Percentiles rank a stretch among this genome's conserved stretches.
Evolutionary conservation across 768 basidiomycete genomes (phyloP).

Genomic region (Naematelia encephala): DNA sequence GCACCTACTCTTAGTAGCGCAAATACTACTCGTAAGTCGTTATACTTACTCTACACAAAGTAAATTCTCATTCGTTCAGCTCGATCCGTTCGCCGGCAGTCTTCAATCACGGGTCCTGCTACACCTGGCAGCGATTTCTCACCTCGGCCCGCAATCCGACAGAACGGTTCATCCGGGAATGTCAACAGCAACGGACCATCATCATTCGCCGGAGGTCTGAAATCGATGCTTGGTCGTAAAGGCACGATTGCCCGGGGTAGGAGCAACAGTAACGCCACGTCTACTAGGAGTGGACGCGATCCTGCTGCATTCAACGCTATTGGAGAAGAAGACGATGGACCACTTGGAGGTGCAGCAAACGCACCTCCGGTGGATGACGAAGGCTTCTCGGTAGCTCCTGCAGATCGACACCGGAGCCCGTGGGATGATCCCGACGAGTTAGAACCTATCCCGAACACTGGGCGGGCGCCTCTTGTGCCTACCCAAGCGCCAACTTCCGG

Average conservation of each 20-base stretch:
- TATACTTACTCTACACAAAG: background rate
- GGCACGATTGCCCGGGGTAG: slow-evolving; percentile 30
- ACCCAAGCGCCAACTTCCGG: slow-evolving; percentile 10
- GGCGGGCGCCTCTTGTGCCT: slow-evolving; percentile 3
- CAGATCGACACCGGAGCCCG: slow-evolving; percentile 50
- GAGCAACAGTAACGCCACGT: slow-evolving; percentile 36
- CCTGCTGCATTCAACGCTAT: slow-evolving; percentile 24
- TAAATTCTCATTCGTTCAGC: slow-evolving; percentile 3
- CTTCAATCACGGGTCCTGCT: slow-evolving; percentile 17
- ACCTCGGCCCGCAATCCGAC: slow-evolving; percentile 23
- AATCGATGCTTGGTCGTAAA: slow-evolving; percentile 37
- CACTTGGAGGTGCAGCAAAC: background rate
- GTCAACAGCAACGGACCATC: slow-evolving; percentile 7
- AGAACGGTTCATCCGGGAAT: slow-evolving; percentile 33
- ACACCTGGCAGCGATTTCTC: slow-evolving; percentile 31
- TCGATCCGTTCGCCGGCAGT: slow-evolving; percentile 23
- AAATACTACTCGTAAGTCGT: slow-evolving; percentile 30
- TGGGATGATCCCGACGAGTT: slow-evolving; percentile 47
- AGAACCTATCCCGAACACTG: slow-evolving; percentile 16
- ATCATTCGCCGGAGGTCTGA: slow-evolving; percentile 33
- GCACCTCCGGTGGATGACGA: slow-evolving; percentile 49
- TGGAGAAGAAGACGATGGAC: slow-evolving; percentile 24
- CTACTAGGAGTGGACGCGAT: slow-evolving; percentile 29
- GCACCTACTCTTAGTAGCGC: slow-evolving; percentile 14
- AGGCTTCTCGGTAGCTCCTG: slow-evolving; percentile 53